Conservation (phyloP, 371 early-diverging fungal species). For the Rhizopus microsporus region DNA sequence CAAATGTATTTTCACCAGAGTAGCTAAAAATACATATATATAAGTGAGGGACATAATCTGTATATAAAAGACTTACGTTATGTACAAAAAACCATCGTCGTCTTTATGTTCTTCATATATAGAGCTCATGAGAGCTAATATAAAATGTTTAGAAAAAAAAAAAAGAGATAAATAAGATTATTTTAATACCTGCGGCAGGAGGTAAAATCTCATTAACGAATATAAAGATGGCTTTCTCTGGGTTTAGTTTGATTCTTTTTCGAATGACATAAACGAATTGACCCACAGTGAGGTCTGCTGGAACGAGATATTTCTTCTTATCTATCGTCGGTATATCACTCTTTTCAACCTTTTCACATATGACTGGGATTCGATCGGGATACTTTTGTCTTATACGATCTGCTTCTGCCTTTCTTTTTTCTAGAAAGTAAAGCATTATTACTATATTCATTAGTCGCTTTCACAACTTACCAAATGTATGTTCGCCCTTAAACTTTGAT, state of each 20-base stretch:
- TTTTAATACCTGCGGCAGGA: constrained; percentile 68
- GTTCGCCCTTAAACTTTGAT: constrained; percentile 96
- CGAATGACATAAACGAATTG: constrained; percentile 97
- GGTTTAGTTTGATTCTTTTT: constrained; percentile 89
- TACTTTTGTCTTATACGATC: constrained; percentile 96
- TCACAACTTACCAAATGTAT: constrained; percentile 80
- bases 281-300: constrained; percentile 95
- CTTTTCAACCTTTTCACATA: constrained; percentile 96
- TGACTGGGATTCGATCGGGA: constrained; percentile 95
- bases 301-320: constrained; percentile 98
- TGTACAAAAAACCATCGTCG: constrained; percentile 92
- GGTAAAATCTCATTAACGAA: constrained; percentile 97
- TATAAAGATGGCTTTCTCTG: constrained; percentile 97
- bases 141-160: background rate
- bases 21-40: constrained; percentile 34
- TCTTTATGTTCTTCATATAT: constrained; percentile 78
- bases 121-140: constrained; percentile 75
- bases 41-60: background rate
- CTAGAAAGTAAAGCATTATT: constrained; percentile 44
- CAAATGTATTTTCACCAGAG: constrained; percentile 84
- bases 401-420: constrained; percentile 95
- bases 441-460: background rate
- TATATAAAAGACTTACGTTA: constrained; percentile 52
- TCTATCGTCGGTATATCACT: constrained; percentile 94
- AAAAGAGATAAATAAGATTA: background rate